A percentile compares a stretch with the other conserved stretches of the same genome.
These are phyloP conservation scores for Nothophaeocryptopus gaeumannii DNA, from an alignment of 2,329 filamentous ascomycete species.

Conservation along the genomic window DNA sequence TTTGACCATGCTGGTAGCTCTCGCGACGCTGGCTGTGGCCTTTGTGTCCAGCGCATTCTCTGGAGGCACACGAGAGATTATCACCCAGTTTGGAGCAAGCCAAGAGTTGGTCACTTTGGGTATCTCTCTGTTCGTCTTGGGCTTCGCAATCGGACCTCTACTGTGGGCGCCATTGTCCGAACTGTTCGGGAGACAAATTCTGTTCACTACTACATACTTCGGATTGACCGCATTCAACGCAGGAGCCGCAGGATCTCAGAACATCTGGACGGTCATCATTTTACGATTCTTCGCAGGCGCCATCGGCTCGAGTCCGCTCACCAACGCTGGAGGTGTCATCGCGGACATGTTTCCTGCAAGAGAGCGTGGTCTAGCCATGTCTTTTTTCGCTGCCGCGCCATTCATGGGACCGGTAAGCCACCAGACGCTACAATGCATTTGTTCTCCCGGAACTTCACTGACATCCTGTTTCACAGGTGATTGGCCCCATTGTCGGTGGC, in stretches of 20 bases:
- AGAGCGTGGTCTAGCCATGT: slow-evolving; percentile 52
- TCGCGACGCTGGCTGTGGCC: slow-evolving; percentile 66
- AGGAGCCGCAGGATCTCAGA: slow-evolving; percentile 43
- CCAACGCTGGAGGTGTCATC: slow-evolving; percentile 48
- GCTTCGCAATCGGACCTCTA: slow-evolving; percentile 55
- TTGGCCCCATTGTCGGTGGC: slow-evolving; percentile 62
- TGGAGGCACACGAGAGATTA: slow-evolving; percentile 55
- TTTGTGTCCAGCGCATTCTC: slow-evolving; percentile 69
- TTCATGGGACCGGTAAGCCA: slow-evolving; percentile 60
- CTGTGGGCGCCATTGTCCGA: slow-evolving; percentile 61
- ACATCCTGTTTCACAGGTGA: too few relatives aligned
- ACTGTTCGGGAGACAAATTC: slow-evolving; percentile 51
- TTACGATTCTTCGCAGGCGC: slow-evolving; percentile 47
- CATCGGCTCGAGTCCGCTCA: slow-evolving; percentile 44
- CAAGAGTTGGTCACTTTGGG: slow-evolving; percentile 59
- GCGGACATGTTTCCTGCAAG: slow-evolving; percentile 46
- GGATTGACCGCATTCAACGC: slow-evolving; percentile 42
- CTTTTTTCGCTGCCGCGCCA: slow-evolving; percentile 64
- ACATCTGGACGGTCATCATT: slow-evolving; percentile 44
- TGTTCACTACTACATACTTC: slow-evolving; percentile 39
- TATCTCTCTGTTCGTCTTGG: slow-evolving; percentile 63
- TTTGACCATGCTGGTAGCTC: slow-evolving; percentile 61
- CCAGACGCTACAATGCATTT: too few relatives aligned
- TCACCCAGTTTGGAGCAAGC: slow-evolving; percentile 53
- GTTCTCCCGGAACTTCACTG: too few relatives aligned